Conservation (phyloP, 2,329 filamentous ascomycete species). For the Colletotrichum shisoi region DNA sequence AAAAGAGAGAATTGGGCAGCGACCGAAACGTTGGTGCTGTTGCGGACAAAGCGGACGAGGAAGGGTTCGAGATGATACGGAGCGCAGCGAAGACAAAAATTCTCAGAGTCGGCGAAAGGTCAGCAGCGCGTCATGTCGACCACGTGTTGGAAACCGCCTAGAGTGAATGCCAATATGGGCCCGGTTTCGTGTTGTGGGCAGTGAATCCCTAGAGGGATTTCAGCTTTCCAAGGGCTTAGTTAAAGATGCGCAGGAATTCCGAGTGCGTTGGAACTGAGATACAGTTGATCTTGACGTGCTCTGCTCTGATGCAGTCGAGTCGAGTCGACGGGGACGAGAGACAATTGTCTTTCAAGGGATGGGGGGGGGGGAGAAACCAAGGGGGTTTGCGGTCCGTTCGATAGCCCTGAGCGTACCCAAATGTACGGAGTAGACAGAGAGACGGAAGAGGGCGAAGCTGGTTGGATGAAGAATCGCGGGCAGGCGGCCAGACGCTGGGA, state of each 20-base stretch:
- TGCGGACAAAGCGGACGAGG: constrained; percentile 5
- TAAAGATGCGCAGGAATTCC: constrained; percentile 15
- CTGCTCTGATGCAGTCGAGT: not conserved
- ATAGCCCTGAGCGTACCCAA: not conserved
- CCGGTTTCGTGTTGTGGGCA: constrained; percentile 27
- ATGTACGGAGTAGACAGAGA: too few species aligned
- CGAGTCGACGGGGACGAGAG: constrained; percentile 6
- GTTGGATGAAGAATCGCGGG: constrained; percentile 17
- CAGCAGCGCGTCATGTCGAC: constrained; percentile 26
- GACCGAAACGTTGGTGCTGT: not conserved
- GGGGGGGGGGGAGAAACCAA: constrained; percentile 8
- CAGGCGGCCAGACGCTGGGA: constrained; percentile 2
- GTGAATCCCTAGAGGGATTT: constrained; percentile 6
- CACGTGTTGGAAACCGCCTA: constrained; percentile 34
- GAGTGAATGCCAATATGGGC: constrained; percentile 15
- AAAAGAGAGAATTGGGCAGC: not conserved
- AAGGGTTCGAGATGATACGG: constrained; percentile 2
- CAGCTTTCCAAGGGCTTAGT: constrained; percentile 11
- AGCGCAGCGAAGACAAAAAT: constrained; percentile 15
- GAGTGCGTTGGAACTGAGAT: constrained; percentile 9
- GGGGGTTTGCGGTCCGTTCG: constrained; percentile 14
- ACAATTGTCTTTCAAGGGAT: constrained; percentile 24
- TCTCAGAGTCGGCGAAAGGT: constrained; percentile 19
- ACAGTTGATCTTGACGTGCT: not conserved
- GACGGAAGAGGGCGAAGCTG: constrained; percentile 13